These are phyloP conservation scores for Scleroderma citrinum DNA, from an alignment of 768 basidiomycete genomes.

Conservation along the genomic window DNA sequence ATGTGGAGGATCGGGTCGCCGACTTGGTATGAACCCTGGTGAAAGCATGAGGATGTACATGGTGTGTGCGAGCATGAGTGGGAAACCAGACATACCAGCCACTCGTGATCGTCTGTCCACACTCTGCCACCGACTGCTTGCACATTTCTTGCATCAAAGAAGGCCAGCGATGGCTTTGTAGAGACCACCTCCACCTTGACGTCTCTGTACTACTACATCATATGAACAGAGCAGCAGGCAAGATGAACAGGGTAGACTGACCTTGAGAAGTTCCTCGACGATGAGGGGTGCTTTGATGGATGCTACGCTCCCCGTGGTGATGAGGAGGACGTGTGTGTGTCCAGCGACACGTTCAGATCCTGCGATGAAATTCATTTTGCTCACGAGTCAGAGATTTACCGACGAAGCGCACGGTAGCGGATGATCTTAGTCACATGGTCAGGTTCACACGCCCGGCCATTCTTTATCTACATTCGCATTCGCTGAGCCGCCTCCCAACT, in stretches of 20 bases:
- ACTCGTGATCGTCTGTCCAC: conserved; percentile 92
- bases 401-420: too few relatives aligned
- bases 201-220: conserved; percentile 51
- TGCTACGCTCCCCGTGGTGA: conserved; percentile 93
- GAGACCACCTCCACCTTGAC: conserved; percentile 82
- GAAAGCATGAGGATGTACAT: not conserved
- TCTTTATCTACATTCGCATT: too few relatives aligned
- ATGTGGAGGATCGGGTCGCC: conserved; percentile 96
- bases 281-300: conserved; percentile 92
- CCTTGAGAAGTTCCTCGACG: conserved; percentile 63
- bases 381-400: too few relatives aligned
- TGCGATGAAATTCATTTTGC: conserved; percentile 20
- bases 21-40: conserved; percentile 63
- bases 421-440: too few relatives aligned
- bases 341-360: conserved; percentile 21
- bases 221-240: not conserved
- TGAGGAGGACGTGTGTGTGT: conserved; percentile 62
- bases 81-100: conserved; percentile 53
- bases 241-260: conserved; percentile 34
- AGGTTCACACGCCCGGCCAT: too few relatives aligned
- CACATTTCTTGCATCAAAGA: conserved; percentile 59
- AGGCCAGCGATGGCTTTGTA: conserved; percentile 70
- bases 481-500: too few relatives aligned
- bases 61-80: not conserved
- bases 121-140: conserved; percentile 50